phyloP scores from a whole-genome alignment of 345 rosid genomes.

The Dovyalis caffra region DNA sequence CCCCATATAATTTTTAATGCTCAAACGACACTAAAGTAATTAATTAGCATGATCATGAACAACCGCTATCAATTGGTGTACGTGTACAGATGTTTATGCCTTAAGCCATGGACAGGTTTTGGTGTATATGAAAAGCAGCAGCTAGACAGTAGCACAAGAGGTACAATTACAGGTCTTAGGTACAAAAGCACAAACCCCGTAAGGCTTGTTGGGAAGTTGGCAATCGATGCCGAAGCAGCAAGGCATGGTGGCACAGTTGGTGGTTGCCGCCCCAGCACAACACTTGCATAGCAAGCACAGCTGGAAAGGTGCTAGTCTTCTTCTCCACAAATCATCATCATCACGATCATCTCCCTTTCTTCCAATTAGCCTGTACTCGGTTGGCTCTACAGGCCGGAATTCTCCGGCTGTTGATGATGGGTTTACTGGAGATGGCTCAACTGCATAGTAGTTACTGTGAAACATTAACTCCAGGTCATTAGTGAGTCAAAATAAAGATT shows the following conservation, averaged over 20 bases:
- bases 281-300: conserved; percentile 67
- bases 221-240: conserved; percentile 73
- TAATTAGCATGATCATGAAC: too few relatives aligned
- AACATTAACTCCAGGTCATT: neutral
- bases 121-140: neutral
- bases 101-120: neutral
- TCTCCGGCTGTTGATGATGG: neutral
- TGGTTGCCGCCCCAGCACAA: conserved; percentile 34
- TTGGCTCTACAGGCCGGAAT: conserved; percentile 4
- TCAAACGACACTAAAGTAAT: too few relatives aligned
- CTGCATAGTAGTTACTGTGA: conserved; percentile 3
- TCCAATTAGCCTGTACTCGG: neutral
- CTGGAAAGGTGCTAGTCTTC: conserved; percentile 51
- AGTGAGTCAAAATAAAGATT: neutral
- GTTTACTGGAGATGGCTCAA: neutral
- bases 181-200: conserved; percentile 76
- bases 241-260: conserved; percentile 54
- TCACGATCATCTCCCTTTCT: neutral
- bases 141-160: conserved; percentile 29
- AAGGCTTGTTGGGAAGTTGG: conserved; percentile 72
- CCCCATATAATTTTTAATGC: too few relatives aligned
- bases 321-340: neutral
- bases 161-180: conserved; percentile 64
- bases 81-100: too few relatives aligned
- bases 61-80: too few relatives aligned